Base-by-base conservation (phyloP, 2,329 filamentous ascomycete genomes). In the Tolypocladium pustulatum region DNA sequence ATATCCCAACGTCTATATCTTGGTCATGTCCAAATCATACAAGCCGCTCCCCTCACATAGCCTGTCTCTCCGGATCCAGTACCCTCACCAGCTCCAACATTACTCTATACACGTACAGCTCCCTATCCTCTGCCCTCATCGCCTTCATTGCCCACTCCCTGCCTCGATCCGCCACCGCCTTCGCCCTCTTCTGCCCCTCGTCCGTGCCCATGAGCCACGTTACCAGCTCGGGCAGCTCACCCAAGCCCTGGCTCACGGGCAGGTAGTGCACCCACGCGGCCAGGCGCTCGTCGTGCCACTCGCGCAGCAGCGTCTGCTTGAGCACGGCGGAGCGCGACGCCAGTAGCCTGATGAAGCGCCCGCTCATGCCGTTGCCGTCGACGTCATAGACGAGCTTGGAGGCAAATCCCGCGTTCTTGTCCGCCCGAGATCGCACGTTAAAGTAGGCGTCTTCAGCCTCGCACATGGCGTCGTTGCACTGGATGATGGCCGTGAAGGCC, bases 21-120 rank as follows among this genome's bases (percentile, higher is more conserved):
- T n/a, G n/a, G n/a, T n/a, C n/a, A n/a, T n/a, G n/a, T n/a, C n/a
- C n/a, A n/a, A n/a, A n/a, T n/a, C 32, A 34, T 9, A 34, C 9
- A 5, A 34, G 32, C 5, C 9, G 9, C 37, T 38, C 27, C 22
- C 10, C 25, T 56, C 27, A 49, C 40, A 49, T 27, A 2, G 55
- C 55, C 54, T 57, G 25, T 10, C 66, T 60, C 2, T 61, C 51
- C 6, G 66, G 67, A 57, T 79, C 75, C 59, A 73, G 70, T 9
- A 78, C 52, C 55, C 77, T 71, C 22, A 72, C 73, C 55, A 78
- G 76, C 73, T 88, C 85, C 30, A 88, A 65, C 63, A 88, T 61
- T 59, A 88, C 65, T 55, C 86, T 73, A 64, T 86, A 87, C 34
- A 82, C 74, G 73, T 85, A 86, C 2, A 82, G 74, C 34, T 79